Conservation (phyloP, 2,329 filamentous ascomycete species). For the Diplodia sapinea region DNA sequence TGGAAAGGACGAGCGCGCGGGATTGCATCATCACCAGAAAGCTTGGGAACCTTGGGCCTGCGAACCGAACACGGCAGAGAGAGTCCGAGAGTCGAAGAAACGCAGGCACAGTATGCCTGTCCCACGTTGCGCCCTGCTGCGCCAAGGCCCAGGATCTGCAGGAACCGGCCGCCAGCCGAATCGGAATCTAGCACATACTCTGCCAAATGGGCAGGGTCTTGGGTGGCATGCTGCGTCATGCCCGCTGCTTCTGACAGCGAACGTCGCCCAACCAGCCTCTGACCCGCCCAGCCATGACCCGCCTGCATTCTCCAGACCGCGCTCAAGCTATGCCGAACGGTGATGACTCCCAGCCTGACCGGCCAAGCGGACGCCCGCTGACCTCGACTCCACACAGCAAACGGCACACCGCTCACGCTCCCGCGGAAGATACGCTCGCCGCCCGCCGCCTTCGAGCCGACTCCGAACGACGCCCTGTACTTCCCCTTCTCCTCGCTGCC, state of each 20-base stretch:
- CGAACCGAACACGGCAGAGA: background rate
- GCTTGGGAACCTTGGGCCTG: background rate
- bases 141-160: slow-evolving; percentile 19
- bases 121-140: slow-evolving; percentile 21
- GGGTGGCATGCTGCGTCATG: slow-evolving; percentile 17
- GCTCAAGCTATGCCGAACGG: background rate
- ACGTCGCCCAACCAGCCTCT: background rate
- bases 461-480: slow-evolving; percentile 31
- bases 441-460: slow-evolving; percentile 27
- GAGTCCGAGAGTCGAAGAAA: background rate
- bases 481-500: slow-evolving; percentile 19
- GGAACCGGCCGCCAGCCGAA: slow-evolving; percentile 18
- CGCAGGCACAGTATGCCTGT: background rate
- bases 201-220: slow-evolving; percentile 13
- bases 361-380: slow-evolving; percentile 13
- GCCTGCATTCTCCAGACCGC: slow-evolving; percentile 20
- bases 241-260: slow-evolving; percentile 5
- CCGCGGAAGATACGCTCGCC: slow-evolving; percentile 19
- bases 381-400: slow-evolving; percentile 24
- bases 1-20: slow-evolving; percentile 38
- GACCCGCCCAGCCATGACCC: background rate
- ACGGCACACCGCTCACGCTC: slow-evolving; percentile 25
- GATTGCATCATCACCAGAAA: slow-evolving; percentile 13
- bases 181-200: slow-evolving; percentile 15
- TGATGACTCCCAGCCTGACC: slow-evolving; percentile 25